These are phyloP conservation scores for Taiozyma onychis DNA, from an alignment of 1,139 yeast species.

Conservation along the genomic window DNA sequence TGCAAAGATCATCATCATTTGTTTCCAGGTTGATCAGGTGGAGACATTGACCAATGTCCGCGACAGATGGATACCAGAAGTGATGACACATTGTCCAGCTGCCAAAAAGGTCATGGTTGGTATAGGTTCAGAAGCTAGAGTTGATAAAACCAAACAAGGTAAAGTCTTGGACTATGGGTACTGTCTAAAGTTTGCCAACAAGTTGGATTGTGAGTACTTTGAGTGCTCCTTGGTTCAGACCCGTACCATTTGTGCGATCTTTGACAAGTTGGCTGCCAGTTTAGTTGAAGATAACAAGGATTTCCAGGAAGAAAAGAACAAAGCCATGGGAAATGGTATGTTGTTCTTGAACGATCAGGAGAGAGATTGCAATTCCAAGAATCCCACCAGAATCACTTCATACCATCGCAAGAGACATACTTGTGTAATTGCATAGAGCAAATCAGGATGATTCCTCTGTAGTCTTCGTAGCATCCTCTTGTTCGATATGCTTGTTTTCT, in stretches of 20 bases:
- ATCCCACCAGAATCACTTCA: slow-evolving; percentile 5
- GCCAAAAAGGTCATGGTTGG: slow-evolving; percentile 20
- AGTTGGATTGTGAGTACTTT: slow-evolving; percentile 14
- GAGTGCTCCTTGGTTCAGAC: slow-evolving; percentile 19
- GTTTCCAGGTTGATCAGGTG: slow-evolving; percentile 61
- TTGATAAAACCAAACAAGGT: slow-evolving; percentile 2
- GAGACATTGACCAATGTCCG: slow-evolving; percentile 37
- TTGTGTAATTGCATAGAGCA: slow-evolving; percentile 1
- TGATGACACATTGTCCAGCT: slow-evolving; percentile 19
- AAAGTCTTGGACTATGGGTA: slow-evolving; percentile 11
- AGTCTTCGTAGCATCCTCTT: neutral
- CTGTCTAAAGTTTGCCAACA: slow-evolving; percentile 12
- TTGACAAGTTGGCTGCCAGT: slow-evolving; percentile 12
- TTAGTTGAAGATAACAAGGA: neutral
- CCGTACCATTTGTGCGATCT: slow-evolving; percentile 14
- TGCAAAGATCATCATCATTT: slow-evolving; percentile 63
- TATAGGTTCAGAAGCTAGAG: slow-evolving; percentile 17
- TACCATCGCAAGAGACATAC: slow-evolving; percentile 2
- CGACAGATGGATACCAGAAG: slow-evolving; percentile 30
- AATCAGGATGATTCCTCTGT: neutral
- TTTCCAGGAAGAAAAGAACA: neutral
- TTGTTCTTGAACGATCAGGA: neutral
- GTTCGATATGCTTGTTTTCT: neutral
- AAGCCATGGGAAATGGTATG: neutral
- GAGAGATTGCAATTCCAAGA: neutral